Base-by-base conservation (phyloP, 805 yeast species). In the Schwanniomyces yamadae region DNA sequence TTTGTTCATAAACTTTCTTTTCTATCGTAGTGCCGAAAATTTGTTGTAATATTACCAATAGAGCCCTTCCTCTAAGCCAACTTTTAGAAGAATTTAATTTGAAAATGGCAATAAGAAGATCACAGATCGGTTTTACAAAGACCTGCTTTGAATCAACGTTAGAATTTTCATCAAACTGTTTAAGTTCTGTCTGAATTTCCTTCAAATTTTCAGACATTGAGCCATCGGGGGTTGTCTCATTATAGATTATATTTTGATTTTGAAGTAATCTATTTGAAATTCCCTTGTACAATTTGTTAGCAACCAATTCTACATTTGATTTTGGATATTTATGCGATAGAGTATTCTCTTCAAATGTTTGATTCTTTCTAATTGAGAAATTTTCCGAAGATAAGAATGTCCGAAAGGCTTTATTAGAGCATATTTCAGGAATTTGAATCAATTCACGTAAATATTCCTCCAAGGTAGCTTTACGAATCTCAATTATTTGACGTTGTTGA, bases 1-100 rank as follows among this genome's bases (percentile, higher is more conserved):
- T 56, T 39, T 63, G 63, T 19, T 71, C 69, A 26, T 80, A 61
- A 4, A 79, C 71, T 36, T 75, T 77, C 52, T 78, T 81, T 52
- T 90, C 96, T 34, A 90, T 82, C 0, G 96, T 84, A 2, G 91
- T 84, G 0, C 97, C 97, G 24, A 90, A 69, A 1, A 90, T 58
- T 54, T 88, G 96, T 56, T 89, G 96, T 35, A 90, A 61, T 3
- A 90, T 77, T 4, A 88, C 79, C 24, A 89, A 71, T 6, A 88
- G 68, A 0, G 96, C 96, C 28, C 89, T 68, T 0, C 96, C 97
- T 35, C 95, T 66, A 1, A 90, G 59, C 95, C 96, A 87, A 31
- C 79, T 77, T 31, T 78, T 79, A 1, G 84, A 71, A 12, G 66
- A 69, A 36, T 78, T 75, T 15, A 86, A 58, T 20, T 84, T 78